Percentiles rank a stretch among this genome's conserved stretches.
phyloP scores from a whole-genome alignment of 2,329 filamentous ascomycete genomes.

The Lachnellula cervina region DNA sequence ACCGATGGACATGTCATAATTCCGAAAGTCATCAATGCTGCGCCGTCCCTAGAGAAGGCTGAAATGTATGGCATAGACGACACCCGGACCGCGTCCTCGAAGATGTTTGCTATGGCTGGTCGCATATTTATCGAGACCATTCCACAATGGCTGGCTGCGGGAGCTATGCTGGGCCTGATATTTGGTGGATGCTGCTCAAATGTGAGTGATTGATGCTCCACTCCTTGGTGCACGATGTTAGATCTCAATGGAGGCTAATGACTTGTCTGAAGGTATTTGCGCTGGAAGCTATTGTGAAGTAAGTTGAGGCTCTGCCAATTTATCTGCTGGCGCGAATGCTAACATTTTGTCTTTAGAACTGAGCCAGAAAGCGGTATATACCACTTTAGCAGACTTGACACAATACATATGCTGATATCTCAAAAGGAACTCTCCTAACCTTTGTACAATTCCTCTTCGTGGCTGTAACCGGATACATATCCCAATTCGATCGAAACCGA shows the following conservation, averaged over 20 bases:
- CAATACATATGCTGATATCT: slow-evolving; percentile 15
- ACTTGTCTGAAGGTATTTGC: slow-evolving; percentile 71
- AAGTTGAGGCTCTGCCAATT: slow-evolving; percentile 36
- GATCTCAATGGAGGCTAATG: slow-evolving; percentile 21
- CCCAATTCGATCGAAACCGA: slow-evolving; percentile 63
- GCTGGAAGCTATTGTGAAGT: slow-evolving; percentile 92
- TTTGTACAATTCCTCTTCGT: slow-evolving; percentile 89
- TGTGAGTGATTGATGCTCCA: slow-evolving; percentile 46
- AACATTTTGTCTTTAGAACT: slow-evolving; percentile 47
- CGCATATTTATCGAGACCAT: slow-evolving; percentile 54
- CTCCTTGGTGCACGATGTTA: background rate
- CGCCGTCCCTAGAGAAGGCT: slow-evolving; percentile 49
- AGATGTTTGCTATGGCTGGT: slow-evolving; percentile 46
- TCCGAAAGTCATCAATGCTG: slow-evolving; percentile 50
- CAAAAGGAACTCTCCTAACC: slow-evolving; percentile 71
- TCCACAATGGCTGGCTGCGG: slow-evolving; percentile 58
- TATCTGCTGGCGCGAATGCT: slow-evolving; percentile 13
- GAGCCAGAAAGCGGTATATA: slow-evolving; percentile 74
- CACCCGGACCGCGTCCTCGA: slow-evolving; percentile 45
- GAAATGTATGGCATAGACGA: slow-evolving; percentile 52
- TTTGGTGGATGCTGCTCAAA: slow-evolving; percentile 96
- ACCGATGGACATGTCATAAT: slow-evolving; percentile 36
- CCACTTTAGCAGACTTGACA: background rate
- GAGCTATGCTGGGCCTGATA: slow-evolving; percentile 74
- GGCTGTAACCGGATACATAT: slow-evolving; percentile 69